phyloP scores from a whole-genome alignment of 805 yeast genomes.

The Saccharomycopsis olivae region DNA sequence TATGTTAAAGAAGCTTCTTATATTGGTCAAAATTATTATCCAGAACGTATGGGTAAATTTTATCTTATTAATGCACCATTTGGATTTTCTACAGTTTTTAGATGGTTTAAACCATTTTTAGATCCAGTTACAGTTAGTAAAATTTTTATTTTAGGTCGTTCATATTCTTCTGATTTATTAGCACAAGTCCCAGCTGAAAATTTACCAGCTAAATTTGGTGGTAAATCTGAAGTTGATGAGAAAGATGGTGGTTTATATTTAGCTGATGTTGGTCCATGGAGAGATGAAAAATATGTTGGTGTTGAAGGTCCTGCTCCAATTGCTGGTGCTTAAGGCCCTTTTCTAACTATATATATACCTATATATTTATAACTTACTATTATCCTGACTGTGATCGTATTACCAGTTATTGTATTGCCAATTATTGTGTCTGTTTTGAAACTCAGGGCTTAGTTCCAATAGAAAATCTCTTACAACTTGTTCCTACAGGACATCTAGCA shows the following conservation, averaged over 20 bases:
- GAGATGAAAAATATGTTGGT: constrained; percentile 78
- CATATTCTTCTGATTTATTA: constrained; percentile 71
- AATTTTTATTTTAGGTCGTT: constrained; percentile 75
- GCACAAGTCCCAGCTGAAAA: constrained; percentile 91
- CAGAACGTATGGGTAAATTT: constrained; percentile 98
- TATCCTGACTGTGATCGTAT: too few relatives aligned
- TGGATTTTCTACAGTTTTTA: constrained; percentile 92
- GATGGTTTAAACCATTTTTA: constrained; percentile 81
- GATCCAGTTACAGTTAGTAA: constrained; percentile 97
- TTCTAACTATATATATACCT: too few relatives aligned
- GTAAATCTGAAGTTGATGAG: constrained; percentile 53
- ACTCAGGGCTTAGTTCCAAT: too few relatives aligned
- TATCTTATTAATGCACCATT: constrained; percentile 94
- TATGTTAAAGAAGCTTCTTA: constrained; percentile 89
- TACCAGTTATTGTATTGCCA: too few relatives aligned
- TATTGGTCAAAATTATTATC: constrained; percentile 95
- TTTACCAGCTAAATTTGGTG: constrained; percentile 88
- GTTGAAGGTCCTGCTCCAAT: constrained; percentile 93
- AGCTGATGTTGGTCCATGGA: constrained; percentile 96
- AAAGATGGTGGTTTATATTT: constrained; percentile 73
- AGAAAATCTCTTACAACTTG: too few relatives aligned
- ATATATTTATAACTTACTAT: too few relatives aligned
- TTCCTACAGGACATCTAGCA: too few relatives aligned
- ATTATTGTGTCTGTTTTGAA: too few relatives aligned
- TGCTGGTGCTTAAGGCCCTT: constrained; percentile 22